Base-by-base conservation (phyloP, 164 flowering plant species). In the Annona squamosa region DNA sequence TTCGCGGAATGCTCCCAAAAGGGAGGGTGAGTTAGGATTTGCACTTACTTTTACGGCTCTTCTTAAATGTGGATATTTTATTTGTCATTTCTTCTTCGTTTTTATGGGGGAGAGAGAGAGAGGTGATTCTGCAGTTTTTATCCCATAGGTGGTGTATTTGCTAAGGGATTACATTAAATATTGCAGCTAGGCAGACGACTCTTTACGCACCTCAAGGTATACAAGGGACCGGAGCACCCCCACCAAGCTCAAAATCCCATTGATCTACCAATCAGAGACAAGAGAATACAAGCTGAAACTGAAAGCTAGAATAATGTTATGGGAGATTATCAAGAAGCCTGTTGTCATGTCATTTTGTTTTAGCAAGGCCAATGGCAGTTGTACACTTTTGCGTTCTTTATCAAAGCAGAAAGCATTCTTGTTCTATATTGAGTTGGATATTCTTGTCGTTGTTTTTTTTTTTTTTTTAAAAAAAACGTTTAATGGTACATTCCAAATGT, bases 1-100 rank as follows among this genome's bases (percentile, higher is more conserved):
- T 96, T 17, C 95, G 97, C 65, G 99, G 99, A 41, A 96, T 93
- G 99, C 99, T 96, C 80, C 99, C 99, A 3, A 93, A 93, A 77
- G 97, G 97, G 13, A 79, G 97, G 83, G 99, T 96, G 75, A 88
- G 99, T 80, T 73, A 3, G 37, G 37, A 26, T 26, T 26, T 26
- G 37, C 37, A 26, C 37, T 26, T 26, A 26, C 37, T 26, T 26
- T 26, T 26, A 26, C 37, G 37, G 37, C 37, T 26, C 37, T 26
- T 26, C 37, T 26, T 26, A 26, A 26, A 26, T 26, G 37, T 26
- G 37, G 37, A 16, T 5, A 13, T 17, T 65, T 37, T 19, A 66
- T 57, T 56, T 10, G 9, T 62, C 6, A 59, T 48, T 48, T 5
- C 10, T 10, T 26, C 17, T 66, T 66, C 45, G 0, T 42, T 46